Conservation (phyloP, 73 alveolate species). For the Uronychia setigera region DNA sequence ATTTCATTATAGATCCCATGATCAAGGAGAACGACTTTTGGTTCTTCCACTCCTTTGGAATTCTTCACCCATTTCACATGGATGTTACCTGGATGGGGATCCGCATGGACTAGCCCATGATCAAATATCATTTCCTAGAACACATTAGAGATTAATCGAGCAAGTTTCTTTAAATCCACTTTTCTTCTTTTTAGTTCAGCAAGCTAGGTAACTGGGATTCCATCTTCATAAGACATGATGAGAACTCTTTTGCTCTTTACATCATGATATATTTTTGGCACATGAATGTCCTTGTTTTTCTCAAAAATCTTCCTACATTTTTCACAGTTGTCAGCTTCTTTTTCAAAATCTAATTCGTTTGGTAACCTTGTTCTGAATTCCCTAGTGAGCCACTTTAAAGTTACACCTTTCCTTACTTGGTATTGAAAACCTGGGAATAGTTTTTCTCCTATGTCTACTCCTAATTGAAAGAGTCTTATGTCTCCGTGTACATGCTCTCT, state of each 20-base stretch:
- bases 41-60: conserved; percentile 8
- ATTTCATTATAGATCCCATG: conserved; percentile 81
- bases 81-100: conserved; percentile 89
- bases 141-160: conserved; percentile 49
- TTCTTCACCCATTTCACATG: conserved; percentile 39
- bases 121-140: conserved; percentile 73
- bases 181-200: conserved; percentile 33
- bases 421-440: conserved; percentile 74
- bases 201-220: conserved; percentile 62
- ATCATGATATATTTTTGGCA: conserved; percentile 66
- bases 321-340: conserved; percentile 76
- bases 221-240: conserved; percentile 71
- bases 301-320: conserved; percentile 65
- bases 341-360: conserved; percentile 69
- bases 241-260: conserved; percentile 59
- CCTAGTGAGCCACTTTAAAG: conserved; percentile 71
- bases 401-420: conserved; percentile 56
- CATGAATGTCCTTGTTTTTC: conserved; percentile 29
- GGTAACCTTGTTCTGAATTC: conserved; percentile 64
- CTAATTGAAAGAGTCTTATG: conserved; percentile 52
- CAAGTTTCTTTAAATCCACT: conserved; percentile 45
- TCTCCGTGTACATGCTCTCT: conserved; percentile 52
- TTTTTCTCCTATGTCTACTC: conserved; percentile 63
- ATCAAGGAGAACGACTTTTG: conserved; percentile 66
- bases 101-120: conserved; percentile 80